Conservation (phyloP, 2,329 filamentous ascomycete genomes). For the Colletotrichum phormii region DNA sequence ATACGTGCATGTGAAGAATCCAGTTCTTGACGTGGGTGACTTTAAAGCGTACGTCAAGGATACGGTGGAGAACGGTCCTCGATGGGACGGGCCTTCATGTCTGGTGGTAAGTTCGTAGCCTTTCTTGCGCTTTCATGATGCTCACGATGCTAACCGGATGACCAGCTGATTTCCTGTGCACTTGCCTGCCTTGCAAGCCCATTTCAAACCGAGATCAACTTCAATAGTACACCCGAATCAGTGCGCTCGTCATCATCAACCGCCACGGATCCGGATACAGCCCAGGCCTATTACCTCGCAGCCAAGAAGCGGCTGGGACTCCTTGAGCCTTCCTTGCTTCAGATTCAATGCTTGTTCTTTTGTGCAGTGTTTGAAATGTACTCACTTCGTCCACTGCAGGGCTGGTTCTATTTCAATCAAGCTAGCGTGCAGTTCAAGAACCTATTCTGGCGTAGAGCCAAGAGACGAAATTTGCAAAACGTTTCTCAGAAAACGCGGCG, state of each 20-base stretch:
- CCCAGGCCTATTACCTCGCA: slow-evolving; percentile 43
- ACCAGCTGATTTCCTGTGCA: slow-evolving; percentile 46
- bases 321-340: slow-evolving; percentile 42
- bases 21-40: slow-evolving; percentile 43
- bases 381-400: slow-evolving; percentile 44
- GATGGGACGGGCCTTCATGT: slow-evolving; percentile 44
- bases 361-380: slow-evolving; percentile 49
- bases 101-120: slow-evolving; percentile 42
- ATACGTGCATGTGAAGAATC: slow-evolving; percentile 49
- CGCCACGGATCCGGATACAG: slow-evolving; percentile 18
- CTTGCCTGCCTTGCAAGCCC: slow-evolving; percentile 43
- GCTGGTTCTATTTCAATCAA: slow-evolving; percentile 46
- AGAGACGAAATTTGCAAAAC: background rate
- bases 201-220: slow-evolving; percentile 33
- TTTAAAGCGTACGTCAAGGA: slow-evolving; percentile 38
- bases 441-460: slow-evolving; percentile 29
- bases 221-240: slow-evolving; percentile 19
- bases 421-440: slow-evolving; percentile 43
- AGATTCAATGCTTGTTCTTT: slow-evolving; percentile 46
- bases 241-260: background rate
- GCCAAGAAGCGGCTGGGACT: slow-evolving; percentile 46
- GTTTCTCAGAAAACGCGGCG: slow-evolving; percentile 25
- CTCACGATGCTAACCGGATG: background rate
- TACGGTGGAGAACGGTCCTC: slow-evolving; percentile 42
- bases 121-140: too few species aligned